Evolutionary conservation across 805 yeast species (phyloP), one percentile per base, ranked within the genome.

Genomic region (Phaffomyces antillensis): DNA sequence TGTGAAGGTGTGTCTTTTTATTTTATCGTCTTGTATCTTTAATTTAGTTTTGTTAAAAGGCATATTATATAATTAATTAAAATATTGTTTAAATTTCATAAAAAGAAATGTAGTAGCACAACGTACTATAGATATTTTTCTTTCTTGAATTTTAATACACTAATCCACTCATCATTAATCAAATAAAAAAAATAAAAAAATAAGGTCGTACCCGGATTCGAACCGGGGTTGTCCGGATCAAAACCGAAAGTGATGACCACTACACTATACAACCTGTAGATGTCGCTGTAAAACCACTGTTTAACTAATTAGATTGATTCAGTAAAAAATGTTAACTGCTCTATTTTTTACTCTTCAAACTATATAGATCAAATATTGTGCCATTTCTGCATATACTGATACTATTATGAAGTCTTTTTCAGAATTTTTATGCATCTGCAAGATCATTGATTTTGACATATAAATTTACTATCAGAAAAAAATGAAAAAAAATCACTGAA

Each of bases 181-280:
- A n/a, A n/a, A n/a, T 13, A 7, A 34, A n/a, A 20, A 26, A 34
- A 8, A 10, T 9, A 26, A 43, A 60, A 63, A 62, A 54, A 20
- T 20, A 43, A 79, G 85, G 83, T 79, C 86, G 79, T 75, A 76
- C 86, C 85, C 85, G 85, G 86, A 78, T 77, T 80, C 86, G 86
- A 80, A 80, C 86, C 77, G 84, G 84, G 83, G 86, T 80, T 77
- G 75, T 64, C 64, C 76, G 77, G 77, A 72, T 72, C 77, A 72
- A 71, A 72, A 72, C 77, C 77, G 76, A 72, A 68, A 62, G 77
- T 72, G 77, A 72, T 72, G 70, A 72, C 77, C 77, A 71, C 76
- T 72, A 72, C 77, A 72, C 76, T 72, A 72, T 72, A 70, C 71
- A 71, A 72, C 76, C 77, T 31, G 12, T 35, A 33, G 23, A 15